Conservation (phyloP, 176 grass and related monocot genomes). For the Oryza meyeriana region DNA sequence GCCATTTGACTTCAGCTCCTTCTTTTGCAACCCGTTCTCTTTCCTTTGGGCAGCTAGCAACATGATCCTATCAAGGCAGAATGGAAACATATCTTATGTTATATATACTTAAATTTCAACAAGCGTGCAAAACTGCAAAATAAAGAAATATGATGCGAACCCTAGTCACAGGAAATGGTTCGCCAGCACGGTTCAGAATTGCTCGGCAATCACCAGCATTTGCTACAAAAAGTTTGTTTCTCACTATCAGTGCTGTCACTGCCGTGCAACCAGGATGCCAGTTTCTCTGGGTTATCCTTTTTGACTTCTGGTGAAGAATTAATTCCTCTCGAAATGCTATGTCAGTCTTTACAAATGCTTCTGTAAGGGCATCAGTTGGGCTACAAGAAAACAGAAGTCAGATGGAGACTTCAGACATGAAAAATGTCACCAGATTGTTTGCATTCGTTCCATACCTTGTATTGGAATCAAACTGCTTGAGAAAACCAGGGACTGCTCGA, state of each 20-base stretch:
- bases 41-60: constrained; percentile 78
- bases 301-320: constrained; percentile 59
- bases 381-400: constrained; percentile 50
- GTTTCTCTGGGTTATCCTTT: constrained; percentile 65
- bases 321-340: constrained; percentile 79
- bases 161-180: constrained; percentile 82
- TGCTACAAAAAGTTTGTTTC: constrained; percentile 89
- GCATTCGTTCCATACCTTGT: constrained; percentile 54
- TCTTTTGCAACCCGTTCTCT: constrained; percentile 72
- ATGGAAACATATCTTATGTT: constrained; percentile 18
- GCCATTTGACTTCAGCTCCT: constrained; percentile 93
- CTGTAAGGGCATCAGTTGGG: constrained; percentile 61
- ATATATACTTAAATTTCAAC: constrained; percentile 13
- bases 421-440: constrained; percentile 19
- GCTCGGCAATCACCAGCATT: constrained; percentile 98
- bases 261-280: constrained; percentile 98
- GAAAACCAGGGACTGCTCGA: constrained; percentile 75
- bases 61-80: constrained; percentile 70
- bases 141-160: constrained; percentile 37
- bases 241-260: constrained; percentile 67
- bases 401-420: constrained; percentile 9
- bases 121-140: neutral
- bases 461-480: constrained; percentile 47
- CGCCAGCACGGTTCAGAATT: constrained; percentile 70
- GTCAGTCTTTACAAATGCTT: constrained; percentile 81